phyloP scores from a whole-genome alignment of 139 green algal species.

The Edaphochlamys debaryana region DNA sequence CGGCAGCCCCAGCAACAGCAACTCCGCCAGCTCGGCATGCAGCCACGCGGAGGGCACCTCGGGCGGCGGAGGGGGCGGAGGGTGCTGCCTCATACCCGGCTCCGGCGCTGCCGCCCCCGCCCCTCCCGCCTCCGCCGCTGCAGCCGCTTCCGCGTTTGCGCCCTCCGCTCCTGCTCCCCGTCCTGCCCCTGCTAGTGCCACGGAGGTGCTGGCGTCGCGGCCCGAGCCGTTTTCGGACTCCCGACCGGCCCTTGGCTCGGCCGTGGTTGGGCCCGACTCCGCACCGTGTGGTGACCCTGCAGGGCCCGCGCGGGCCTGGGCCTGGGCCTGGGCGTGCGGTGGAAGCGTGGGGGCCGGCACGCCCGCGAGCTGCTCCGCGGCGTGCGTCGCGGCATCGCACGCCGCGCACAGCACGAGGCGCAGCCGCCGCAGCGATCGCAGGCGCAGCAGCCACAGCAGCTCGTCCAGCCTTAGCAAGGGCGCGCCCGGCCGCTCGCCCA shows the following conservation, averaged over 20 bases:
- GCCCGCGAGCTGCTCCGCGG: too few relatives aligned
- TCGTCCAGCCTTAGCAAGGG: background rate
- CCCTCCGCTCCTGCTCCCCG: background rate
- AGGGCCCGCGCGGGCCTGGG: too few relatives aligned
- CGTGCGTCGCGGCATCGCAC: too few relatives aligned
- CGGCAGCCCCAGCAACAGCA: conserved; percentile 19
- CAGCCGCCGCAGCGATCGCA: conserved; percentile 9
- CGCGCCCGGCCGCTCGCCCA: too few relatives aligned
- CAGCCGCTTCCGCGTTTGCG: background rate
- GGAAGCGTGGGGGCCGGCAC: too few relatives aligned
- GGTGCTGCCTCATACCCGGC: background rate
- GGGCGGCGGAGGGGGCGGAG: background rate
- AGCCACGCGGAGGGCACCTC: conserved; percentile 1
- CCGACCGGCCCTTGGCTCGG: too few relatives aligned
- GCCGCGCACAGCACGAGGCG: conserved; percentile 11
- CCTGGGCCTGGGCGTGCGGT: too few relatives aligned
- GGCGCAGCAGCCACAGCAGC: background rate
- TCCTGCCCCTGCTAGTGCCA: background rate
- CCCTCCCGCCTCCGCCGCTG: background rate
- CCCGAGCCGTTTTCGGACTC: background rate
- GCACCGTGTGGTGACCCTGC: too few relatives aligned
- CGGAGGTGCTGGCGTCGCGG: too few relatives aligned
- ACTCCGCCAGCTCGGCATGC: background rate
- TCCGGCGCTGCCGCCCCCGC: background rate
- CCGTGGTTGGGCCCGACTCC: too few relatives aligned